Conservation (phyloP, 192 early-diverging fungal species). For the Cetraspora pellucida region DNA sequence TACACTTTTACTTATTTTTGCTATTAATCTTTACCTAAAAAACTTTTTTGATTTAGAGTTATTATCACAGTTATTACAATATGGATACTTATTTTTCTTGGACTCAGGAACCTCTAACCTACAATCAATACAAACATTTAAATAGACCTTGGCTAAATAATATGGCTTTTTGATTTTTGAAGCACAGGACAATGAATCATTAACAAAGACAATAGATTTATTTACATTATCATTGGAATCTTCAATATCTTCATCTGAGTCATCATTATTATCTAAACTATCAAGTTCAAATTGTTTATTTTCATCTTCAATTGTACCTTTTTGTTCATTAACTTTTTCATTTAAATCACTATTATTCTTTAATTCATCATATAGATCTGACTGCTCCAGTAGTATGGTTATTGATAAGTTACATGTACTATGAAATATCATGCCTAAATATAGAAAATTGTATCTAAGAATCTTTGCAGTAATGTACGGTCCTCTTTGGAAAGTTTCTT, state of each 20-base stretch:
- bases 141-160: neutral
- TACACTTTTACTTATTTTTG: neutral
- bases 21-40: neutral
- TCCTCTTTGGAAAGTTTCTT: neutral
- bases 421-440: neutral
- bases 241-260: neutral
- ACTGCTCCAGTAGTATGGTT: neutral
- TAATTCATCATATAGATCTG: neutral
- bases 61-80: neutral
- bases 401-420: neutral
- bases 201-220: neutral
- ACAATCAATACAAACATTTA: neutral
- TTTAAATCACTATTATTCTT: neutral
- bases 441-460: conserved; percentile 1
- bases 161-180: neutral
- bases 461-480: neutral
- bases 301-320: neutral
- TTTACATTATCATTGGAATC: neutral
- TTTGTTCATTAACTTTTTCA: neutral
- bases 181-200: too few relatives aligned
- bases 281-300: neutral
- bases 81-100: neutral
- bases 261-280: neutral
- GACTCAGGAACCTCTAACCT: neutral
- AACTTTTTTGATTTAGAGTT: neutral